Percentiles rank a stretch among this genome's conserved stretches.
These are phyloP conservation scores for Magnusiomyces fungicola DNA, from an alignment of 1,139 yeast genomes.

Conservation along the genomic window DNA sequence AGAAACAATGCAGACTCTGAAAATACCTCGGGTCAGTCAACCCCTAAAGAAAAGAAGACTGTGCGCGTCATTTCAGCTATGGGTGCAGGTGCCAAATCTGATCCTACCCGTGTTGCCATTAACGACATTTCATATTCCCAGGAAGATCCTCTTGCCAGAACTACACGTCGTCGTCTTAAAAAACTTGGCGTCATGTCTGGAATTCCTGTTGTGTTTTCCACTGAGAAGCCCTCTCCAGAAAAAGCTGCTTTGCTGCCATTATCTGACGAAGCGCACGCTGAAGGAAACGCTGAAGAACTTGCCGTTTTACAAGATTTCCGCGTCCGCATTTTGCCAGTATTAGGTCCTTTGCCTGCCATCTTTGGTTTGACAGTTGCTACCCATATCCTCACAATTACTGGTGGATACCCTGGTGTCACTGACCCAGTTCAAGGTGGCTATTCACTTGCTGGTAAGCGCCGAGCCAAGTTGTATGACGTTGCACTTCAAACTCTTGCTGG, in stretches of 20 bases:
- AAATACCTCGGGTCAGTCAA: not conserved
- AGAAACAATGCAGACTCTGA: not conserved
- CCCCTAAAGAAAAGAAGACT: not conserved
- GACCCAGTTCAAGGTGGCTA: conserved; percentile 36
- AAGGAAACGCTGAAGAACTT: conserved; percentile 63
- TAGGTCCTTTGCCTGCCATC: conserved; percentile 95
- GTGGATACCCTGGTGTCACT: conserved; percentile 74
- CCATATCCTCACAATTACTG: conserved; percentile 64
- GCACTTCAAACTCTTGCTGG: conserved; percentile 78
- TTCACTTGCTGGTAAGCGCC: conserved; percentile 75
- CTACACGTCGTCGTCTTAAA: conserved; percentile 76
- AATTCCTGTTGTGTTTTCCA: conserved; percentile 83
- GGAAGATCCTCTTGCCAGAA: conserved; percentile 88
- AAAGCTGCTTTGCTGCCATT: conserved; percentile 83
- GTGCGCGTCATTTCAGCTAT: conserved; percentile 70
- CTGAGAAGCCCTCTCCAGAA: conserved; percentile 93
- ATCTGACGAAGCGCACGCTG: conserved; percentile 62
- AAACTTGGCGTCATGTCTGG: conserved; percentile 67
- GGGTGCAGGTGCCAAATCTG: conserved; percentile 93
- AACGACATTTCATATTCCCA: conserved; percentile 75
- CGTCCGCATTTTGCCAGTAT: conserved; percentile 86
- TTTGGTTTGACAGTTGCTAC: conserved; percentile 90
- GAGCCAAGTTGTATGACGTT: conserved; percentile 76
- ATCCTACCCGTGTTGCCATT: conserved; percentile 73
- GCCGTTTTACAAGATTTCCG: conserved; percentile 85